Percentiles rank a stretch among this genome's conserved stretches.
phyloP scores from a whole-genome alignment of 441 rosid species.

The Aleurites moluccanus region DNA sequence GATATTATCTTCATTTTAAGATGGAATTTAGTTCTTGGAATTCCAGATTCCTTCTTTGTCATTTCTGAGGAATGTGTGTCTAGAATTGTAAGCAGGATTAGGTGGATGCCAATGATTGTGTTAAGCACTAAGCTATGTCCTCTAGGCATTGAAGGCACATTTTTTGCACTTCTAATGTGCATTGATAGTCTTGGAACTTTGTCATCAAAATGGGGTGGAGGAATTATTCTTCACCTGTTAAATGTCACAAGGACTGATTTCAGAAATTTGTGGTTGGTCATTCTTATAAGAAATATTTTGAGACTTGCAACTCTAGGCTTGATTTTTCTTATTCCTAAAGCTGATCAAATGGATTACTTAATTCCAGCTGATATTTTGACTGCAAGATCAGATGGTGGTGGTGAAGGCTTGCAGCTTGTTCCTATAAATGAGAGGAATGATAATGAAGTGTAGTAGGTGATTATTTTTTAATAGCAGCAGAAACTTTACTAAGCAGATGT shows the following conservation, averaged over 20 bases:
- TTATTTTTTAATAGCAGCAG: not conserved
- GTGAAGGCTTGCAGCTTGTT: not conserved
- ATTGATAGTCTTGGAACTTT: conserved; percentile 70
- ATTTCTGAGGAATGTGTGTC: conserved; percentile 67
- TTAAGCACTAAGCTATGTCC: conserved; percentile 74
- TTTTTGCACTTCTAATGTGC: conserved; percentile 77
- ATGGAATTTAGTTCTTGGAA: conserved; percentile 61
- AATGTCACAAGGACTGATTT: conserved; percentile 65
- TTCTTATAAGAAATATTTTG: conserved; percentile 57
- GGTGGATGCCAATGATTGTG: conserved; percentile 82
- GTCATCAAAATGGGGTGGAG: conserved; percentile 72
- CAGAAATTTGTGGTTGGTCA: conserved; percentile 59
- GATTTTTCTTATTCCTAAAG: conserved; percentile 60
- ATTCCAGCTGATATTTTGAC: conserved; percentile 35
- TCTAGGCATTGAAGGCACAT: conserved; percentile 74
- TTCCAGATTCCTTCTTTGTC: conserved; percentile 75
- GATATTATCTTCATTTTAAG: conserved; percentile 63
- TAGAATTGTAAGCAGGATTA: conserved; percentile 49
- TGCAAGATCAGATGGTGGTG: conserved; percentile 23
- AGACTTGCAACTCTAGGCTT: conserved; percentile 59
- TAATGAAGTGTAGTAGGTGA: not conserved
- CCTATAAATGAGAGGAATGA: not conserved
- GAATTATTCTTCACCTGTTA: conserved; percentile 57
- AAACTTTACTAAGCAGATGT: no score
- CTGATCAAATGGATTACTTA: conserved; percentile 43